Evolutionary conservation across 2,329 filamentous ascomycete genomes (phyloP), one percentile per base, ranked within the genome.

Genomic region (Pyrenophora seminiperda): DNA sequence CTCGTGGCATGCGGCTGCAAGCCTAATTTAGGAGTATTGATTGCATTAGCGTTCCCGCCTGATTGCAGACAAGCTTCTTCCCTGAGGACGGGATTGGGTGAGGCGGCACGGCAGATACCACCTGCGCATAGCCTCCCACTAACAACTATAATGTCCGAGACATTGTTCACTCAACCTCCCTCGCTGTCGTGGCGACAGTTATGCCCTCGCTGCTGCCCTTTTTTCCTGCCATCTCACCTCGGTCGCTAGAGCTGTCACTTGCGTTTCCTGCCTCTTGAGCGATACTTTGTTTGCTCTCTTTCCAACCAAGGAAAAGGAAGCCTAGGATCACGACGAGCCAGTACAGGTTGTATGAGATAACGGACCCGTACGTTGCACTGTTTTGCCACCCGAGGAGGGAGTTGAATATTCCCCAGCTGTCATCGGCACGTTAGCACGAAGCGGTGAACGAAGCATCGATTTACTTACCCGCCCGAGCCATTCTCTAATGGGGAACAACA

Each of bases 321-420:
- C 80, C 81, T 13, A 79, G 53, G 48, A 91, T 90, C 58, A 90
- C 80, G 7, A 77, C 78, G 41, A 94, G 74, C 91, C 91, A 96
- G 77, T 96, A 96, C 13, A 93, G 50, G 69, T 94, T 95, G 76
- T 96, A 96, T 1, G 88, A 86, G 56, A 96, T 85, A 57, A 96
- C 88, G 1, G 89, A 92, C 42, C 91, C 90, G 63, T 93, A 91
- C 1, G 91, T 95, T 4, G 89, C 91, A 10, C 88, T 90, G 76
- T 96, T 96, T 54, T 85, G 83, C 91, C 91, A 96, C 50, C 91
- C 91, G 9, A 96, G 79, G 44, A 96, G 80, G 50, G 89, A 85
- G 63, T 95, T 93, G 79, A 96, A 91, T 59, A 96, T 85, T 47
- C 89, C 90, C 91, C 90, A 96, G 36, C 88, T 89, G 18, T 7